Percentiles rank a stretch among this genome's conserved stretches.
Evolutionary conservation across 1,139 yeast species (phyloP).

Genomic region (Blastobotrys raffinosifermentans): DNA sequence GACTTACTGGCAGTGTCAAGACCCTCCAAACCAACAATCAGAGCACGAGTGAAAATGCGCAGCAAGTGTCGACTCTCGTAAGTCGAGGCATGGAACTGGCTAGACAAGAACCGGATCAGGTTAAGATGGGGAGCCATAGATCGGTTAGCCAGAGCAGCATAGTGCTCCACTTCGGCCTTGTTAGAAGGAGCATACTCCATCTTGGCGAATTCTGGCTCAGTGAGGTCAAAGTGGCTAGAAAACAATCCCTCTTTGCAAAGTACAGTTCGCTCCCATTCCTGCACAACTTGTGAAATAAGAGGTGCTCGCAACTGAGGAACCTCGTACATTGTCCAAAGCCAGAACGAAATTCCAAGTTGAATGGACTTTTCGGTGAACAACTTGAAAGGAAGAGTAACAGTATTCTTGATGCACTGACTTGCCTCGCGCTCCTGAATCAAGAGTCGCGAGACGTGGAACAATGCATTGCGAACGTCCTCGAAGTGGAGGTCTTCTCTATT

Average conservation of each 20-base stretch:
- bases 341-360: constrained; percentile 63
- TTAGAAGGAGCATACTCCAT: constrained; percentile 94
- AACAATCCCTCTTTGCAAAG: constrained; percentile 59
- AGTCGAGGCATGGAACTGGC: constrained; percentile 79
- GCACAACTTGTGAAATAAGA: constrained; percentile 63
- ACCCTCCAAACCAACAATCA: constrained; percentile 52
- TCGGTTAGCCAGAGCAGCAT: constrained; percentile 44
- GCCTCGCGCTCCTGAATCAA: constrained; percentile 21
- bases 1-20: constrained; percentile 61
- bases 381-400: constrained; percentile 65
- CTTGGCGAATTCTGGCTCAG: constrained; percentile 54
- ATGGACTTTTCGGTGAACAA: constrained; percentile 57
- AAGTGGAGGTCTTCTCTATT: constrained; percentile 14
- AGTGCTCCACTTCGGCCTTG: constrained; percentile 50
- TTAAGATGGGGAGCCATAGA: constrained; percentile 69
- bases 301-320: constrained; percentile 51
- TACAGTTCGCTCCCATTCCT: constrained; percentile 64
- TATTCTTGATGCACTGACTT: constrained; percentile 20
- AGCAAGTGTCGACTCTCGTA: constrained; percentile 68
- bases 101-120: constrained; percentile 61
- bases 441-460: constrained; percentile 27
- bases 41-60: constrained; percentile 60
- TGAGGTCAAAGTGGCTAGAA: constrained; percentile 52
- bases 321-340: constrained; percentile 79
- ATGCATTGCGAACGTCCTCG: constrained; percentile 24